Percentiles rank a stretch among this genome's conserved stretches.
phyloP scores from a whole-genome alignment of 345 rosid species.

The Ceriops zippeliana region DNA sequence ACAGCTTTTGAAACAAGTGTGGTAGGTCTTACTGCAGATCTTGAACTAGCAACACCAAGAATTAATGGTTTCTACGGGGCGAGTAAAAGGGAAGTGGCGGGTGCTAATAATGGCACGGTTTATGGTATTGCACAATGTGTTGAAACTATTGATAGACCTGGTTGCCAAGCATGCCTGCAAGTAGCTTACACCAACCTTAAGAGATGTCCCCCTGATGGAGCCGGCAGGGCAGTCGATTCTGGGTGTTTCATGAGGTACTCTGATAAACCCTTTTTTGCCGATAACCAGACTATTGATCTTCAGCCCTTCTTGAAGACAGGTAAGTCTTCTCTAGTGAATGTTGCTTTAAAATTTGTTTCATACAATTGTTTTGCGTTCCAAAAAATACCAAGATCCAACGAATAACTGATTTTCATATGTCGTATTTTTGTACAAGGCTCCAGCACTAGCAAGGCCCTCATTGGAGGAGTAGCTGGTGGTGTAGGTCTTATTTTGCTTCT shows the following conservation, averaged over 20 bases:
- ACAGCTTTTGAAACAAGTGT: constrained; percentile 18
- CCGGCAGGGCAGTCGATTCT: constrained; percentile 37
- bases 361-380: not conserved
- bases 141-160: constrained; percentile 24
- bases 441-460: constrained; percentile 23
- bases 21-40: constrained; percentile 19
- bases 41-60: constrained; percentile 34
- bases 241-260: constrained; percentile 48
- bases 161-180: constrained; percentile 36
- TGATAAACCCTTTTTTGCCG: constrained; percentile 31
- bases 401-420: not conserved
- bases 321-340: not conserved
- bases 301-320: constrained; percentile 25
- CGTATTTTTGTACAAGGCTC: constrained; percentile 21
- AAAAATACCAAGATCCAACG: not conserved
- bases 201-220: constrained; percentile 24
- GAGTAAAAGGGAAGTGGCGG: constrained; percentile 14
- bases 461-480: constrained; percentile 46
- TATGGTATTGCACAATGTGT: constrained; percentile 43
- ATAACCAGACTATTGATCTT: constrained; percentile 35
- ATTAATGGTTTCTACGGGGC: constrained; percentile 39
- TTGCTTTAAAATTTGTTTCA: not conserved
- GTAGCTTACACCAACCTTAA: constrained; percentile 24
- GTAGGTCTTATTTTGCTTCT: constrained; percentile 20
- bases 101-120: constrained; percentile 9